phyloP scores from a whole-genome alignment of 2,329 filamentous ascomycete genomes.

The Lachnellula subtilissima region DNA sequence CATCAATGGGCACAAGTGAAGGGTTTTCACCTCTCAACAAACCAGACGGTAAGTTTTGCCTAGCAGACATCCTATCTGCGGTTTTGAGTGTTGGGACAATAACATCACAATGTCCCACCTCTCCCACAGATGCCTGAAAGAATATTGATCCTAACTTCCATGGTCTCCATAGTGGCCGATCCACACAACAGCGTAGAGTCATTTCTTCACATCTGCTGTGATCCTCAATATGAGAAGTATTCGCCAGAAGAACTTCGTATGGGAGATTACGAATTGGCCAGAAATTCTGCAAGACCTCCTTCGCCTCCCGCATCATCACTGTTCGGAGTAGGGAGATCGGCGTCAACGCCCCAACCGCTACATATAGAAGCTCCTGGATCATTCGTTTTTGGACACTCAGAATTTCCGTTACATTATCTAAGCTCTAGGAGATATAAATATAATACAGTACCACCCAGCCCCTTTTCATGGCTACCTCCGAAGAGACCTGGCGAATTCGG shows the following conservation, averaged over 20 bases:
- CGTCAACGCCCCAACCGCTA: background rate
- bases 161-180: background rate
- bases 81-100: too few species aligned
- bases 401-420: too few species aligned
- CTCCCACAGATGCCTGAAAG: background rate
- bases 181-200: background rate
- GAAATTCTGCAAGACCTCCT: background rate
- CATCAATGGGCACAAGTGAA: background rate
- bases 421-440: background rate
- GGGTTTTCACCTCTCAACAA: too few species aligned
- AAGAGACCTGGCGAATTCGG: slow-evolving; percentile 1
- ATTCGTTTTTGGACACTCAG: too few species aligned
- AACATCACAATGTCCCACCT: background rate
- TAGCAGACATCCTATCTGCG: too few species aligned
- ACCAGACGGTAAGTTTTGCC: too few species aligned
- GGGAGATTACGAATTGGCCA: background rate
- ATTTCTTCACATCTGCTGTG: slow-evolving; percentile 1
- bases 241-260: slow-evolving; percentile 9
- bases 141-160: background rate
- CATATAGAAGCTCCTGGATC: background rate
- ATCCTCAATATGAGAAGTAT: background rate
- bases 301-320: background rate
- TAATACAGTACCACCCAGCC: background rate
- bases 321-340: background rate
- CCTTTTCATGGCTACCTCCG: background rate